Evolutionary conservation across 352 stramenopile genomes (phyloP).

Genomic region (Phytophthora gonapodyides): DNA sequence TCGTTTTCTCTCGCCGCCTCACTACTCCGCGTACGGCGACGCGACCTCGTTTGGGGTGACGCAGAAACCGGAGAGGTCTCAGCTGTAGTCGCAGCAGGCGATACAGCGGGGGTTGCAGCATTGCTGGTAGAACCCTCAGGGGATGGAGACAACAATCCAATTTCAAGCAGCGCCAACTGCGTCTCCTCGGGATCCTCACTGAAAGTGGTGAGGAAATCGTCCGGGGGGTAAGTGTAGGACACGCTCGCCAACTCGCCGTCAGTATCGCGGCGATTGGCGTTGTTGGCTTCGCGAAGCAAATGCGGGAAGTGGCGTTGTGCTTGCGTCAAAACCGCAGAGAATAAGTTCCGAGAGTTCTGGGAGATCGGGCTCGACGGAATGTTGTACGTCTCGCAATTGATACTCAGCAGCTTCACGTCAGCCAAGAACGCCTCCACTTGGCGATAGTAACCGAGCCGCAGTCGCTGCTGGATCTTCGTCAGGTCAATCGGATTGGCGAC

Average conservation of each 20-base stretch:
- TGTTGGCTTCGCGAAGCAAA: conserved; percentile 33
- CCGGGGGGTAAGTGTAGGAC: conserved; percentile 52
- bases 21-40: conserved; percentile 20
- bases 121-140: conserved; percentile 5
- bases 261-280: conserved; percentile 27
- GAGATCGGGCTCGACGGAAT: conserved; percentile 78
- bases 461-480: conserved; percentile 71
- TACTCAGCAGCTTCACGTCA: conserved; percentile 71
- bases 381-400: conserved; percentile 90
- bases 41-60: conserved; percentile 25
- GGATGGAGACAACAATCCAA: conserved; percentile 25
- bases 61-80: conserved; percentile 7
- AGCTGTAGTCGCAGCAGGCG: conserved; percentile 8
- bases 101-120: neutral
- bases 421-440: conserved; percentile 84
- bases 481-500: conserved; percentile 88
- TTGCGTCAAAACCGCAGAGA: conserved; percentile 56
- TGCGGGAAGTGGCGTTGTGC: conserved; percentile 70
- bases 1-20: conserved; percentile 27
- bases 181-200: conserved; percentile 40
- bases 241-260: conserved; percentile 25
- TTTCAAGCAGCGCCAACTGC: conserved; percentile 36
- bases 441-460: conserved; percentile 76
- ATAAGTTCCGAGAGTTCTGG: conserved; percentile 81
- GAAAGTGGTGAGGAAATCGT: conserved; percentile 60